These are phyloP conservation scores for Zymoseptoria brevis DNA, from an alignment of 2,329 filamentous ascomycete species.

Conservation along the genomic window DNA sequence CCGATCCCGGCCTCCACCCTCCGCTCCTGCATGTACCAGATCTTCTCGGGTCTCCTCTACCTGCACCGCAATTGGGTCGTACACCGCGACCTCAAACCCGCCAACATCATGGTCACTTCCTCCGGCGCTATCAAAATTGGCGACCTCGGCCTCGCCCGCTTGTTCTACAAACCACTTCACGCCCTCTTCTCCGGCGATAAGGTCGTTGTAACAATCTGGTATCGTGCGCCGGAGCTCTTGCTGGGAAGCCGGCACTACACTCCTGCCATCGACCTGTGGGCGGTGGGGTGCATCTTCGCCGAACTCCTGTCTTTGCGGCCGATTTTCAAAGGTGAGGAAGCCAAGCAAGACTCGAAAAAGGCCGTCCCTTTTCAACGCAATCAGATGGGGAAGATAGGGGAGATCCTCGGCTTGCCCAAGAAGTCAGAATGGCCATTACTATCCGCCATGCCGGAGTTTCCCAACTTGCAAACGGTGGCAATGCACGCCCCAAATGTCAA, in stretches of 20 bases:
- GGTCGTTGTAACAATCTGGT: conserved; percentile 98
- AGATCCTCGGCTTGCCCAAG: conserved; percentile 84
- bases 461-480: conserved; percentile 29
- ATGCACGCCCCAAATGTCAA: conserved; percentile 43
- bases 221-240: conserved; percentile 87
- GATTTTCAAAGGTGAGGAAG: conserved; percentile 97
- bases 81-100: conserved; percentile 92
- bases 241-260: conserved; percentile 94
- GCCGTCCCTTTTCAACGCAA: conserved; percentile 95
- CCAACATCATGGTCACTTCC: conserved; percentile 97
- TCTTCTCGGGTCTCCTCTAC: conserved; percentile 90
- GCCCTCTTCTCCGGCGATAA: conserved; percentile 91
- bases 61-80: conserved; percentile 95
- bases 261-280: conserved; percentile 94
- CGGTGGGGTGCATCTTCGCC: conserved; percentile 94
- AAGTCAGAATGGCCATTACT: conserved; percentile 86
- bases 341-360: conserved; percentile 98
- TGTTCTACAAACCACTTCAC: conserved; percentile 90
- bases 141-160: conserved; percentile 80
- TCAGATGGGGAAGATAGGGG: conserved; percentile 98
- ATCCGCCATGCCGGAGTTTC: conserved; percentile 77
- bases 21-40: conserved; percentile 90
- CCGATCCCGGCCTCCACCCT: conserved; percentile 83
- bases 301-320: conserved; percentile 82
- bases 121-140: conserved; percentile 87